phyloP scores from a whole-genome alignment of 2,329 filamentous ascomycete species.

The Aspergillus sp. region DNA sequence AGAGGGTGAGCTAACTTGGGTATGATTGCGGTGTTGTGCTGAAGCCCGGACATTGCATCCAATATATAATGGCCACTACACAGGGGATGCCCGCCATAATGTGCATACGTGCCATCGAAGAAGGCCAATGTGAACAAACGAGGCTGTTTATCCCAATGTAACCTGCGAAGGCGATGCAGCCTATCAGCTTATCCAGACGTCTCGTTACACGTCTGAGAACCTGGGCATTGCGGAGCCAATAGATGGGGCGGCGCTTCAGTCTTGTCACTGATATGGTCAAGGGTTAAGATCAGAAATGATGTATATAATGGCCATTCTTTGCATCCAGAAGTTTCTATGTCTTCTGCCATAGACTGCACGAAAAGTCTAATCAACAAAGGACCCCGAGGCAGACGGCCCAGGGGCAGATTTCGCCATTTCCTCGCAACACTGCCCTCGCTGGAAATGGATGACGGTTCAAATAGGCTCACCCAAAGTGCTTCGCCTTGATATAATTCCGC shows the following conservation, averaged over 20 bases:
- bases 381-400: not conserved
- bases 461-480: not conserved
- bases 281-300: not conserved
- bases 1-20: not conserved
- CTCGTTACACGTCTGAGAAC: not conserved
- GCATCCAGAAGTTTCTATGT: constrained; percentile 3
- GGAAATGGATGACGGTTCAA: not conserved
- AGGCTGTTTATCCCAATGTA: not conserved
- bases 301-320: constrained; percentile 9
- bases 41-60: not conserved
- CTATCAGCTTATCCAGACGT: not conserved
- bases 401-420: not conserved
- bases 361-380: constrained; percentile 1
- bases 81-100: too few relatives aligned
- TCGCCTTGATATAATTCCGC: not conserved
- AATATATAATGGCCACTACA: not conserved
- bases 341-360: constrained; percentile 2
- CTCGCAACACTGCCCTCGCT: not conserved
- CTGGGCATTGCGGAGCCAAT: not conserved
- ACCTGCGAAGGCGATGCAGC: not conserved
- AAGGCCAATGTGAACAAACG: not conserved
- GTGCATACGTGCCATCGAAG: too few relatives aligned
- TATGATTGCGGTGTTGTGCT: not conserved
- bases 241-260: not conserved
- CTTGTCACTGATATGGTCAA: not conserved